These are phyloP conservation scores for Naegleria lovaniensis DNA, from an alignment of 208 protist species.

Conservation along the genomic window DNA sequence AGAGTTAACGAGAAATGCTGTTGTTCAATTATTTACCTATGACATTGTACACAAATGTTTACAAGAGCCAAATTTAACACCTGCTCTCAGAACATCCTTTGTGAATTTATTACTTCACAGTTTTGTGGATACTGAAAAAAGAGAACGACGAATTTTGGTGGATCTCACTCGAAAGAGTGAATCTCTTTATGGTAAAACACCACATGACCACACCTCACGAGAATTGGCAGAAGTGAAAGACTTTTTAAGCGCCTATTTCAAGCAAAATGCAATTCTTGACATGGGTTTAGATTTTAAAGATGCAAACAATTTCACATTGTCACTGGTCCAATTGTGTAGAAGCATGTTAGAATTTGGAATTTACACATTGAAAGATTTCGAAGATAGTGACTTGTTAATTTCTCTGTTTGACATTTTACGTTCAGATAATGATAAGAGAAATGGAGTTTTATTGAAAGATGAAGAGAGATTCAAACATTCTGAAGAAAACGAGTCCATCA, in stretches of 20 bases:
- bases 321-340: not conserved
- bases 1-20: not conserved
- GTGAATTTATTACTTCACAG: not conserved
- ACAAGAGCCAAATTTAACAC: not conserved
- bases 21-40: not conserved
- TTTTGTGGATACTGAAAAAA: not conserved
- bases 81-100: not conserved
- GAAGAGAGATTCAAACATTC: not conserved
- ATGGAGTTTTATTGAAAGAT: not conserved
- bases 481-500: not conserved
- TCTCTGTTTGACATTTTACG: not conserved
- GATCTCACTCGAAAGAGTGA: not conserved
- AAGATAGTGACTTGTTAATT: not conserved
- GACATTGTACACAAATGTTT: not conserved
- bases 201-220: not conserved
- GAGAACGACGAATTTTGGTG: not conserved
- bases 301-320: not conserved
- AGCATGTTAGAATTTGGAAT: conserved; percentile 21
- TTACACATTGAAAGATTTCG: not conserved
- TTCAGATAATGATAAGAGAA: not conserved
- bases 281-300: not conserved
- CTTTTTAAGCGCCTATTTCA: not conserved
- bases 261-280: not conserved
- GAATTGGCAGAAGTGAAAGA: not conserved
- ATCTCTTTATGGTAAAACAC: not conserved